Base-by-base conservation (phyloP, 2,329 filamentous ascomycete species). In the Sporothrix schenckii region DNA sequence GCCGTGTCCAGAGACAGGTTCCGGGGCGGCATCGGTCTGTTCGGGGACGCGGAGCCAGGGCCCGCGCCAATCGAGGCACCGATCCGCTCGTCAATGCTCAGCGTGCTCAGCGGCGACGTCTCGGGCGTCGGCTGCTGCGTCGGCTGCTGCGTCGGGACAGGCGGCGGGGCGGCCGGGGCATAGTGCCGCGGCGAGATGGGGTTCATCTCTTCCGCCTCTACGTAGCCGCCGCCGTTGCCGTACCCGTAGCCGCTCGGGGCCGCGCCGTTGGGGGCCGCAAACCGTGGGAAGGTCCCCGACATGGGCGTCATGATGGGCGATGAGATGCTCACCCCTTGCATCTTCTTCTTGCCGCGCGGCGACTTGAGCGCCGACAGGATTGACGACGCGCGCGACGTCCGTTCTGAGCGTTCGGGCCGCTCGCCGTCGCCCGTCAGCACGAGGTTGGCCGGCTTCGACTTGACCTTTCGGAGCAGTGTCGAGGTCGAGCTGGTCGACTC, bases 281-380 rank as follows among this genome's bases (percentile, higher is more conserved):
- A 14, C n/a, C 82, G 81, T 1, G 86, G 85, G 74, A 89, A 90
- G 2, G 84, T 87, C 2, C 81, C 83, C 2, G 88, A 87, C 80
- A 85, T 85, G 16, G 88, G 88, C 10, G 88, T 90, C 82, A 88
- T 85, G 74, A 90, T 88, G 66, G 88, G 88, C 1, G 88, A 88
- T 14, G 88, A 90, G 75, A 90, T 90, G 76, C 78, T 85, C 73
- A 90, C 78, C 24, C 81, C 84, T 75, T 83, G 85, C 68, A 81
- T 78, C 72, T 83, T 86, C 79, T 84, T 86, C 79, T 83, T 85
- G 73, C 81, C 85, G 73, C 81, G 82, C 6, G 88, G 88, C 21
- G 88, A 90, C 73, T 85, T 85, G 70, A 90, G 82, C n/a, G 84
- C 84, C 2, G 87, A 88, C 68, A 90, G 80, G 71, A 90, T 80